Percentiles rank a stretch among this genome's conserved stretches.
Evolutionary conservation across 2,329 filamentous ascomycete genomes (phyloP).

Genomic region (Cryphonectria radicalis): DNA sequence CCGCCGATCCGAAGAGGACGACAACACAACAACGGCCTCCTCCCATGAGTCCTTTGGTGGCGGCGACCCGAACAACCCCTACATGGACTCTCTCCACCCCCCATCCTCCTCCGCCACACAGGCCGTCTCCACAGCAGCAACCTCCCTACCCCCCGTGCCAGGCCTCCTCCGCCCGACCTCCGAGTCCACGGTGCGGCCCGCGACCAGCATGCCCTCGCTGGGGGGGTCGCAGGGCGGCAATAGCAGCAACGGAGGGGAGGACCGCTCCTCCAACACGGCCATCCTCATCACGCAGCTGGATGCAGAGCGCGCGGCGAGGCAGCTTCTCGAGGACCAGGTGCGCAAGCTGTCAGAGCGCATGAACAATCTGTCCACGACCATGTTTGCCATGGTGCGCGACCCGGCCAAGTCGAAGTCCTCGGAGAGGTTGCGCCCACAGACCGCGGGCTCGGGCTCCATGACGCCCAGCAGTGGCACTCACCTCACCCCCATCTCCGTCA

Average conservation of each 20-base stretch:
- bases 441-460: conserved; percentile 25
- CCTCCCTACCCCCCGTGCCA: conserved; percentile 32
- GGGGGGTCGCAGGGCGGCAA: conserved; percentile 28
- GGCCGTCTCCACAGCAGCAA: conserved; percentile 31
- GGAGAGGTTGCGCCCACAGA: conserved; percentile 33
- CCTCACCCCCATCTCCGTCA: conserved; percentile 24
- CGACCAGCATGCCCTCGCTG: conserved; percentile 49
- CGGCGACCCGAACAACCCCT: conserved; percentile 46
- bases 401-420: conserved; percentile 41
- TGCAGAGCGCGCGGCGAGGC: conserved; percentile 59
- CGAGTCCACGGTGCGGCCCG: conserved; percentile 52
- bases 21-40: conserved; percentile 32
- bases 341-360: conserved; percentile 56
- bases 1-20: conserved; percentile 44
- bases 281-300: conserved; percentile 58
- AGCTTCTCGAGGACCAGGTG: conserved; percentile 60
- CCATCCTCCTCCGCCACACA: conserved; percentile 40
- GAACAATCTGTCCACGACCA: conserved; percentile 49
- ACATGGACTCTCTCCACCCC: conserved; percentile 47
- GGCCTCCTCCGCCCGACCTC: conserved; percentile 45
- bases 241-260: conserved; percentile 36
- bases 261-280: conserved; percentile 51
- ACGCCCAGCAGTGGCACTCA: conserved; percentile 29
- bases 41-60: conserved; percentile 52
- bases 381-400: conserved; percentile 43